These are phyloP conservation scores for Ceratorhiza oryzae-sativae DNA, from an alignment of 1,284 basidiomycete genomes.

Conservation along the genomic window DNA sequence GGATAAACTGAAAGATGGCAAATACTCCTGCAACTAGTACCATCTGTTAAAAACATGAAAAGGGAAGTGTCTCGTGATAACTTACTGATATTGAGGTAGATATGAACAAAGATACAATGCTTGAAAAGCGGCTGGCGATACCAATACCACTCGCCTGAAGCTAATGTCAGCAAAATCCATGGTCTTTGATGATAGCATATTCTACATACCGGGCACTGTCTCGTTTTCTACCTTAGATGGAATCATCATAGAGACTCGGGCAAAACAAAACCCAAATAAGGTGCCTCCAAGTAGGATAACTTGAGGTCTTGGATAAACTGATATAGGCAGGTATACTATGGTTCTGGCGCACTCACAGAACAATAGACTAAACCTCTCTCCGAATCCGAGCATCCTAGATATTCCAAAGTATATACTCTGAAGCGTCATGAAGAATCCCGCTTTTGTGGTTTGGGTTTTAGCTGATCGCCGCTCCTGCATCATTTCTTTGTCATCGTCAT, in stretches of 20 bases:
- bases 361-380: constrained; percentile 40
- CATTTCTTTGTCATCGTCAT: not conserved
- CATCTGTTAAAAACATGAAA: not conserved
- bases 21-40: constrained; percentile 39
- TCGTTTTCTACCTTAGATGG: constrained; percentile 38
- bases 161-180: too few species aligned
- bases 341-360: constrained; percentile 36
- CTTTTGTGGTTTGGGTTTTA: not conserved
- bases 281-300: constrained; percentile 42
- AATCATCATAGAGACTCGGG: constrained; percentile 40
- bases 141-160: constrained; percentile 43
- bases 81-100: constrained; percentile 40
- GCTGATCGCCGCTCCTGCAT: not conserved
- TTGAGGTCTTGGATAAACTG: not conserved
- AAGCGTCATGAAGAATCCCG: not conserved
- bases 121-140: constrained; percentile 39
- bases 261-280: constrained; percentile 40
- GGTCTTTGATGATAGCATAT: not conserved
- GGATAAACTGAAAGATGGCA: constrained; percentile 42
- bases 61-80: not conserved
- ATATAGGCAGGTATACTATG: not conserved
- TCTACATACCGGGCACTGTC: constrained; percentile 40
- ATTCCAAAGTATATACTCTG: constrained; percentile 15
- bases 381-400: constrained; percentile 40
- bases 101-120: constrained; percentile 41